phyloP scores from a whole-genome alignment of 768 basidiomycete species.

The Amanita pallidorosea region DNA sequence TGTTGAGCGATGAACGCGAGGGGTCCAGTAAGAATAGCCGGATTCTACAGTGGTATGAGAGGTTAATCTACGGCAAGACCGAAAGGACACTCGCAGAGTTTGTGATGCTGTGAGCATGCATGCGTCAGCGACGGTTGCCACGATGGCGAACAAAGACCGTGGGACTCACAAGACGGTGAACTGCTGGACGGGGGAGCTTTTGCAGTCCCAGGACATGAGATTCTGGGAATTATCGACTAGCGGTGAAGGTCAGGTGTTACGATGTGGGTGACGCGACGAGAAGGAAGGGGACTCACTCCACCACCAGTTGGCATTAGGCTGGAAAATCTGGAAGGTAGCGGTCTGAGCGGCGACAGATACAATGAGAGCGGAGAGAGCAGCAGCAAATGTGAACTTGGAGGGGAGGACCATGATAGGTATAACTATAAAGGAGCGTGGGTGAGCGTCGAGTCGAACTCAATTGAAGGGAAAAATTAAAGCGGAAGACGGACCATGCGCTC shows the following conservation, averaged over 20 bases:
- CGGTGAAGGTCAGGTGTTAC: background rate
- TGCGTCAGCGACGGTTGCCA: background rate
- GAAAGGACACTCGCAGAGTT: slow-evolving; percentile 1
- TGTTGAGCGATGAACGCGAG: slow-evolving; percentile 7
- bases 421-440: slow-evolving; percentile 7
- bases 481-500: background rate
- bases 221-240: slow-evolving; percentile 4
- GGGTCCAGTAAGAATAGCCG: slow-evolving; percentile 1
- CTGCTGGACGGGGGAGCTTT: slow-evolving; percentile 1
- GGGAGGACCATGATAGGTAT: slow-evolving; percentile 3
- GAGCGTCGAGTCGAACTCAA: background rate
- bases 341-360: background rate
- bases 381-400: background rate
- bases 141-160: background rate
- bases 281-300: slow-evolving; percentile 1
- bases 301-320: slow-evolving; percentile 2
- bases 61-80: background rate
- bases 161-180: slow-evolving; percentile 6
- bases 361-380: slow-evolving; percentile 1
- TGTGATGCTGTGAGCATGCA: slow-evolving; percentile 1
- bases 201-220: slow-evolving; percentile 6
- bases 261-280: background rate
- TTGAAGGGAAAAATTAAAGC: background rate
- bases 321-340: background rate
- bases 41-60: background rate